Evolutionary conservation across 2,329 filamentous ascomycete genomes (phyloP).

Genomic region (Neonectria sp.): DNA sequence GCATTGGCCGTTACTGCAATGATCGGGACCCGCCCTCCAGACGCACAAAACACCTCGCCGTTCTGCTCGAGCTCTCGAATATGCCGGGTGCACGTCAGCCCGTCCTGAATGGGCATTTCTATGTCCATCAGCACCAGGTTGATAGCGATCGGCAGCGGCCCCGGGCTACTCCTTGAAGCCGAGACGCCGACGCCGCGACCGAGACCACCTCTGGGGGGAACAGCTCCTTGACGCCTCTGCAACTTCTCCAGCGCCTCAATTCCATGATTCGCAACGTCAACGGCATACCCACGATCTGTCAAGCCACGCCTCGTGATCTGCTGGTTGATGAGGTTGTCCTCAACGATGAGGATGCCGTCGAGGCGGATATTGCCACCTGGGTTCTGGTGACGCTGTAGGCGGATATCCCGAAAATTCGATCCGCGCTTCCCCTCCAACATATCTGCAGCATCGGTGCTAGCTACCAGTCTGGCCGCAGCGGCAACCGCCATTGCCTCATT

Average conservation of each 20-base stretch:
- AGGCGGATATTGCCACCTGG: conserved; percentile 50
- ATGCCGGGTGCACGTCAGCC: conserved; percentile 74
- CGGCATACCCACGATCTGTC: conserved; percentile 63
- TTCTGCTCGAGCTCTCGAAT: conserved; percentile 74
- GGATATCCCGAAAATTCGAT: conserved; percentile 37
- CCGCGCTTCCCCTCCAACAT: conserved; percentile 35
- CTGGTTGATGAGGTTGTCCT: conserved; percentile 75
- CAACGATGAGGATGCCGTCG: conserved; percentile 67
- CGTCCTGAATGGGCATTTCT: conserved; percentile 83
- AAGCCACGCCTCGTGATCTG: conserved; percentile 68
- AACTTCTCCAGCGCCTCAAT: conserved; percentile 68
- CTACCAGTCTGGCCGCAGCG: conserved; percentile 51
- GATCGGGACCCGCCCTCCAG: conserved; percentile 70
- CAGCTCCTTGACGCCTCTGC: conserved; percentile 38
- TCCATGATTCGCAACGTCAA: conserved; percentile 71
- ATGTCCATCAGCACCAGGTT: conserved; percentile 82
- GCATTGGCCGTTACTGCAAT: conserved; percentile 80
- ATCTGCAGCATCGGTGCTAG: conserved; percentile 41
- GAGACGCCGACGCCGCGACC: conserved; percentile 21
- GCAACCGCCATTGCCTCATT: conserved; percentile 59
- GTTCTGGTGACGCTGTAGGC: conserved; percentile 44
- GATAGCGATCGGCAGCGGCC: conserved; percentile 55
- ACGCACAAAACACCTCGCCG: conserved; percentile 62
- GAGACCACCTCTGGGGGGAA: conserved; percentile 42
- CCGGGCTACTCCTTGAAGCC: conserved; percentile 31